Evolutionary conservation across 2,329 filamentous ascomycete species (phyloP).

Genomic region (Ambrosiella cleistominuta): DNA sequence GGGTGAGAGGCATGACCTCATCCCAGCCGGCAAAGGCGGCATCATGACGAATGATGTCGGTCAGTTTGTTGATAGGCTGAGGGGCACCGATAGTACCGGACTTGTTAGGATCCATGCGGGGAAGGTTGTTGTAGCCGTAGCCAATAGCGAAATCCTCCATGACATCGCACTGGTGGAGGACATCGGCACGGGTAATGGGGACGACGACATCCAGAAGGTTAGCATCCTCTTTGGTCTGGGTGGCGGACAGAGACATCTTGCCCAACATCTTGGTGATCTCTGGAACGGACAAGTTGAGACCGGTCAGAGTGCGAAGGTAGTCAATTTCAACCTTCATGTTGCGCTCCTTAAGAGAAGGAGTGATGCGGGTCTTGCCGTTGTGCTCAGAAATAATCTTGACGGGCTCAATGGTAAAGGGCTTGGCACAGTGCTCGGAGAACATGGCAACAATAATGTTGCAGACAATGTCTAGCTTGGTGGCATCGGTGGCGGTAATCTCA

Average conservation of each 20-base stretch:
- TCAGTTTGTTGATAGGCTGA: slow-evolving; percentile 82
- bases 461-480: slow-evolving; percentile 90
- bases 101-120: slow-evolving; percentile 70
- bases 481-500: slow-evolving; percentile 89
- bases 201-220: slow-evolving; percentile 63
- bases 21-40: slow-evolving; percentile 89
- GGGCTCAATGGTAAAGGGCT: slow-evolving; percentile 84
- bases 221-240: slow-evolving; percentile 38
- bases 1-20: slow-evolving; percentile 87
- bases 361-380: slow-evolving; percentile 66
- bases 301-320: slow-evolving; percentile 88
- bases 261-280: slow-evolving; percentile 63
- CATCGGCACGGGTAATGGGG: slow-evolving; percentile 78
- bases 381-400: slow-evolving; percentile 84
- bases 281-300: slow-evolving; percentile 55
- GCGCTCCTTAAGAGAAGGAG: slow-evolving; percentile 63
- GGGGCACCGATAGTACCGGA: slow-evolving; percentile 74
- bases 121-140: slow-evolving; percentile 94
- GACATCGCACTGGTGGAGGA: slow-evolving; percentile 90
- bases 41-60: slow-evolving; percentile 77
- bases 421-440: slow-evolving; percentile 82
- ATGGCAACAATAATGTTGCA: slow-evolving; percentile 91
- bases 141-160: slow-evolving; percentile 98
- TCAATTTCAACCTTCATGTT: slow-evolving; percentile 67
- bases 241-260: slow-evolving; percentile 78